These are phyloP conservation scores for Aphanocladium album DNA, from an alignment of 2,329 filamentous ascomycete species.

Conservation along the genomic window DNA sequence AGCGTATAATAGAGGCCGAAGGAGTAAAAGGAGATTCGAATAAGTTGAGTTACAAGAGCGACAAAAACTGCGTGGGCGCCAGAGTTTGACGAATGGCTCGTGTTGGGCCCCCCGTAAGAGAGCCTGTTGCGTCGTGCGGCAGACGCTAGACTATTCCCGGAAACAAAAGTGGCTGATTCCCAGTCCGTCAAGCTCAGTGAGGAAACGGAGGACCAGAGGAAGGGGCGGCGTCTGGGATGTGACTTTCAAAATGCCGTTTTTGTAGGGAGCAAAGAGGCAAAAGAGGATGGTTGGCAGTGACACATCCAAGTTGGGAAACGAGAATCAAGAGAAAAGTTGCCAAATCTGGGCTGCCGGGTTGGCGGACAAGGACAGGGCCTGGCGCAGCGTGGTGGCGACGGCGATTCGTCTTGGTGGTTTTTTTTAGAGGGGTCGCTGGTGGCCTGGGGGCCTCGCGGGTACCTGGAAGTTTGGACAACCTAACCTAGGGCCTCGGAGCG, in stretches of 20 bases:
- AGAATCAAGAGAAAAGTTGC: neutral
- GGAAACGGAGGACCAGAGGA: neutral
- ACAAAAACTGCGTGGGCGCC: neutral
- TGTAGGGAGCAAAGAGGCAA: neutral
- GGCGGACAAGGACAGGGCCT: too few species aligned
- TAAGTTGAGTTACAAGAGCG: neutral
- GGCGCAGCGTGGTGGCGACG: too few species aligned
- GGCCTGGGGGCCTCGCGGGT: neutral
- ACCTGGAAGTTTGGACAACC: neutral
- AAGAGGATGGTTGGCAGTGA: neutral
- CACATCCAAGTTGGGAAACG: neutral
- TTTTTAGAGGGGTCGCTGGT: neutral
- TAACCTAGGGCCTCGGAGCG: neutral
- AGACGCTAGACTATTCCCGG: constrained; percentile 7
- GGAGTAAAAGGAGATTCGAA: neutral
- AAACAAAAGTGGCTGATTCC: neutral
- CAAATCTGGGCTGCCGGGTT: neutral
- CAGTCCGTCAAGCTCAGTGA: neutral
- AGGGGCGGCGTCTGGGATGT: too few species aligned
- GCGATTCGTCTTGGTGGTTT: neutral
- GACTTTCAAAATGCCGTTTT: too few species aligned
- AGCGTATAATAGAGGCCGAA: neutral
- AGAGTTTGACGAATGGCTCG: constrained; percentile 4
- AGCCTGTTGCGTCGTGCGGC: neutral
- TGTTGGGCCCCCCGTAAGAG: neutral